phyloP scores from a whole-genome alignment of 345 rosid genomes.

The Murraya paniculata region DNA sequence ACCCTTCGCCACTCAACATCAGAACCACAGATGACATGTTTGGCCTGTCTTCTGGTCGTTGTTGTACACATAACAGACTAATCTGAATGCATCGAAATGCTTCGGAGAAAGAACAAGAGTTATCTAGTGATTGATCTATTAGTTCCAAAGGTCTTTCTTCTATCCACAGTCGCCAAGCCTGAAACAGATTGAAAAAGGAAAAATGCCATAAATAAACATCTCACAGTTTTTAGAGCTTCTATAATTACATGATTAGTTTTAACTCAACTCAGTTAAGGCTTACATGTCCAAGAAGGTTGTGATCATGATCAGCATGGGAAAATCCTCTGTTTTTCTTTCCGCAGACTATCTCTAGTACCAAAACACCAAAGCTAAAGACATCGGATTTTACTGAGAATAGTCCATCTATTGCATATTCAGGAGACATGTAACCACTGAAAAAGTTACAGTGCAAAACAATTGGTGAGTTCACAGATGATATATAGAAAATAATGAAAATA shows the following conservation, averaged over 20 bases:
- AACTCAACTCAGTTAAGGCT: not conserved
- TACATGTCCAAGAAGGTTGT: constrained; percentile 21
- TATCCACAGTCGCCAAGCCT: constrained; percentile 32
- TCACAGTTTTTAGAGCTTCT: not conserved
- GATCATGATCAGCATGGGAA: constrained; percentile 14
- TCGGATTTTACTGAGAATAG: constrained; percentile 33
- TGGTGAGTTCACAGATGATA: not conserved
- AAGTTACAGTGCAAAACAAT: not conserved
- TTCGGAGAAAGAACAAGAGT: not conserved
- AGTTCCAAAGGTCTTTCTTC: constrained; percentile 22
- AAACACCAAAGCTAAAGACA: constrained; percentile 34
- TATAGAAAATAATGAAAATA: not conserved
- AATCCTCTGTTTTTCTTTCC: constrained; percentile 27
- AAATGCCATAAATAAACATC: not conserved
- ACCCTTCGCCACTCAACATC: constrained; percentile 26
- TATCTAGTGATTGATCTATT: constrained; percentile 11
- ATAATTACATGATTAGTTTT: no score
- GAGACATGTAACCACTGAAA: constrained; percentile 34
- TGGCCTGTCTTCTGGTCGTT: constrained; percentile 30
- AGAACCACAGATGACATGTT: constrained; percentile 27
- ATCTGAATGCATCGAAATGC: constrained; percentile 23
- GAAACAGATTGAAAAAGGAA: not conserved
- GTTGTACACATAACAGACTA: constrained; percentile 28
- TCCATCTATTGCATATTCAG: constrained; percentile 24
- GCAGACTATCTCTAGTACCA: constrained; percentile 32